phyloP scores from a whole-genome alignment of 1,284 basidiomycete genomes.

The Rhodotorula glutinis region DNA sequence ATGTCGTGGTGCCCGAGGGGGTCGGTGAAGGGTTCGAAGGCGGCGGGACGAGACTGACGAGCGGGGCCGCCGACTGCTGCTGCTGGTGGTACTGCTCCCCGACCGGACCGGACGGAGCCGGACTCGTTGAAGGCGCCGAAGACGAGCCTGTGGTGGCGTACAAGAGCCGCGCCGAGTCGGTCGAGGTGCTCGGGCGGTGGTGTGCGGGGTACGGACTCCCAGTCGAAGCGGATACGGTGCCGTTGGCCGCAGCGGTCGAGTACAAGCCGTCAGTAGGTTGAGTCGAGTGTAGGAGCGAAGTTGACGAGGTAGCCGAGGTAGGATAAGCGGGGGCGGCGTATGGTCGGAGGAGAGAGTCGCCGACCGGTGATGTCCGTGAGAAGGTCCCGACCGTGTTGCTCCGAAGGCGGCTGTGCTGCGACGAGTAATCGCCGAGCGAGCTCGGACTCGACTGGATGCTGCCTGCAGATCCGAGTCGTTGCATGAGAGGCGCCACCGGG shows the following conservation, averaged over 20 bases:
- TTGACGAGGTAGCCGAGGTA: not conserved
- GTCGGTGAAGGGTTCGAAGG: conserved; percentile 10
- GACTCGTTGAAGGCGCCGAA: not conserved
- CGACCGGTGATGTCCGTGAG: conserved; percentile 6
- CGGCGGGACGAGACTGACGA: conserved; percentile 17
- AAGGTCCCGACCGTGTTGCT: conserved; percentile 37
- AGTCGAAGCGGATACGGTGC: not conserved
- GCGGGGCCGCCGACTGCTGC: not conserved
- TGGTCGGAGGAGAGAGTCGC: conserved; percentile 13
- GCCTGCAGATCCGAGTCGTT: conserved; percentile 28
- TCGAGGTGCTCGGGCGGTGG: conserved; percentile 33
- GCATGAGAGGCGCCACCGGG: conserved; percentile 20
- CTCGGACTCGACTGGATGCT: conserved; percentile 15
- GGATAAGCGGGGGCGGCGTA: conserved; percentile 12
- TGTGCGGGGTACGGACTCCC: conserved; percentile 8
- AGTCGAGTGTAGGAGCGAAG: not conserved
- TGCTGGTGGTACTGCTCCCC: not conserved
- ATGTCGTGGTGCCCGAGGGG: not conserved
- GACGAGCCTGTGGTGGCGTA: conserved; percentile 26
- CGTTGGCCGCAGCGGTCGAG: not conserved
- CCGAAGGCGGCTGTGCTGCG: conserved; percentile 20
- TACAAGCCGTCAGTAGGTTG: conserved; percentile 8
- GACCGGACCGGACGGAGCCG: not conserved
- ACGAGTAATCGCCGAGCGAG: not conserved
- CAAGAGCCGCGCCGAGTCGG: conserved; percentile 31